These are phyloP conservation scores for Fusarium keratoplasticum DNA, from an alignment of 2,329 filamentous ascomycete species.

Conservation along the genomic window DNA sequence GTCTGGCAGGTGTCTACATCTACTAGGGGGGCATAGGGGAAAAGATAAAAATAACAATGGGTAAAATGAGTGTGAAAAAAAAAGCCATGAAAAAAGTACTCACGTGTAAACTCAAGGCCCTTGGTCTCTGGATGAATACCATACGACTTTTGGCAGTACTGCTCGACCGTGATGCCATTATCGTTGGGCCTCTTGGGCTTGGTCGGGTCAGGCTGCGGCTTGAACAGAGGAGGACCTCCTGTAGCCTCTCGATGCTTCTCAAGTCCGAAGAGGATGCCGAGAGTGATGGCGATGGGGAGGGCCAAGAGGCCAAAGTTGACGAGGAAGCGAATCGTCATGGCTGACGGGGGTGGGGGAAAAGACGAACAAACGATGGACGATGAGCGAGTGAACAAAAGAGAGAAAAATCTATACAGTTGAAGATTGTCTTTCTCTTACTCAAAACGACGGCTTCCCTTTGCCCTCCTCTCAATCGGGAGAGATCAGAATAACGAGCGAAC, in stretches of 20 bases:
- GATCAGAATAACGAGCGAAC: background rate
- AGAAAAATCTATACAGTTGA: background rate
- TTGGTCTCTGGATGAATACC: slow-evolving; percentile 59
- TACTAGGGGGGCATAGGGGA: background rate
- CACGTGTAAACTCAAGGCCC: slow-evolving; percentile 60
- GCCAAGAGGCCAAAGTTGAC: slow-evolving; percentile 63
- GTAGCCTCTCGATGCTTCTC: slow-evolving; percentile 56
- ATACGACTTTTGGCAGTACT: slow-evolving; percentile 39
- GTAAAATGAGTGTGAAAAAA: background rate
- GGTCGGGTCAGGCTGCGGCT: slow-evolving; percentile 30
- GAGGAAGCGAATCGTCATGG: slow-evolving; percentile 56
- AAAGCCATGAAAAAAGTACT: slow-evolving; percentile 37
- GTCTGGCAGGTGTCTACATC: background rate
- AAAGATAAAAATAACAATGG: background rate
- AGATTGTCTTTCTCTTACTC: background rate
- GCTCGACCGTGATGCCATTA: slow-evolving; percentile 29
- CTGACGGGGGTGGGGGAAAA: background rate
- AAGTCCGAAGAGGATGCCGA: slow-evolving; percentile 62
- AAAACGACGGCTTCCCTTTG: background rate
- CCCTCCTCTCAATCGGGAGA: background rate
- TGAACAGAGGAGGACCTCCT: slow-evolving; percentile 59
- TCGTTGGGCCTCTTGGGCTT: slow-evolving; percentile 36
- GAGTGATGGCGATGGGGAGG: slow-evolving; percentile 61
- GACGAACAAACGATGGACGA: background rate
- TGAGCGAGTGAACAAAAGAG: slow-evolving; percentile 4